These are phyloP conservation scores for Medakamo hakoo DNA, from an alignment of 139 green algal genomes.

Conservation along the genomic window DNA sequence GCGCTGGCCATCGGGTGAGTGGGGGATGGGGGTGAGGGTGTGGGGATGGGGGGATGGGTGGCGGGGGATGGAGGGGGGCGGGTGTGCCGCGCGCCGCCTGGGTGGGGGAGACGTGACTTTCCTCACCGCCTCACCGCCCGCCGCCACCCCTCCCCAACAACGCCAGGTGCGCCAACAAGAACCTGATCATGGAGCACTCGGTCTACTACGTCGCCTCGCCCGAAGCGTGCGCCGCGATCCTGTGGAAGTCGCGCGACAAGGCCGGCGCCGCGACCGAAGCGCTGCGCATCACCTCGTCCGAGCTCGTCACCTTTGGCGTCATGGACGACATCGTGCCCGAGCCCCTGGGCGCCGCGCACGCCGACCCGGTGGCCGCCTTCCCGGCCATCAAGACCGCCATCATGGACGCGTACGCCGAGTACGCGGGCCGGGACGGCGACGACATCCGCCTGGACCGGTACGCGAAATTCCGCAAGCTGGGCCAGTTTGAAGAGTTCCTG, in stretches of 20 bases:
- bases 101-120: slow-evolving; percentile 9
- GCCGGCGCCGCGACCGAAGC: slow-evolving; percentile 70
- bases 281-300: slow-evolving; percentile 71
- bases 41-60: neutral
- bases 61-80: no score
- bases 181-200: slow-evolving; percentile 81
- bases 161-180: slow-evolving; percentile 1
- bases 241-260: slow-evolving; percentile 85
- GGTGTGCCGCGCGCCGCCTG: slow-evolving; percentile 7
- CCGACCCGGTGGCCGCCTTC: slow-evolving; percentile 68
- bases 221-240: slow-evolving; percentile 87
- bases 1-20: slow-evolving; percentile 89
- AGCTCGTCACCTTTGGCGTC: slow-evolving; percentile 68
- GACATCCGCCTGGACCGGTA: slow-evolving; percentile 77
- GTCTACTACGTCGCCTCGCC: slow-evolving; percentile 94
- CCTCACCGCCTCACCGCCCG: neutral
- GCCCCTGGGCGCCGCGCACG: slow-evolving; percentile 77
- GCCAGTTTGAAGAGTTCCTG: slow-evolving; percentile 56
- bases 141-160: no score
- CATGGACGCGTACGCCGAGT: slow-evolving; percentile 41
- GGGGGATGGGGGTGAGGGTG: slow-evolving; percentile 23
- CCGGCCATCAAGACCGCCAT: slow-evolving; percentile 68
- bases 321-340: slow-evolving; percentile 83
- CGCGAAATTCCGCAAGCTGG: slow-evolving; percentile 67
- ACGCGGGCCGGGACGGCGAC: slow-evolving; percentile 42